Conservation (phyloP, 1,284 basidiomycete species). For the Ceratobasidium theobromae region DNA sequence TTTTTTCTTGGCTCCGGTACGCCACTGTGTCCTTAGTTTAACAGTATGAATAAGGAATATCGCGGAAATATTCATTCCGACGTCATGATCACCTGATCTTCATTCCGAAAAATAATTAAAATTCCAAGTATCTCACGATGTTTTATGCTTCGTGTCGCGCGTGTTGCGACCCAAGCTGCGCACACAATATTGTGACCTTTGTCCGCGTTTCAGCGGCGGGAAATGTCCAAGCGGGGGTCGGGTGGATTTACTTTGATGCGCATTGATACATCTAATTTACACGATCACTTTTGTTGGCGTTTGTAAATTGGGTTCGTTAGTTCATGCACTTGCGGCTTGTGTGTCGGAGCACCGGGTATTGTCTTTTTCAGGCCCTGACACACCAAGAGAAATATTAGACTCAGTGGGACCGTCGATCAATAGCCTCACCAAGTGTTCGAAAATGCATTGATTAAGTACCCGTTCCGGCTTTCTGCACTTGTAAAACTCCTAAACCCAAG, state of each 20-base stretch:
- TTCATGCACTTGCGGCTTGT: constrained; percentile 87
- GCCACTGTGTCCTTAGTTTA: constrained; percentile 27
- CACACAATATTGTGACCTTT: no score
- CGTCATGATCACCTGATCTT: no score
- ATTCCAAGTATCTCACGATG: no score
- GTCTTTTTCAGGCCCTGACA: constrained; percentile 84
- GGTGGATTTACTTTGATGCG: neutral
- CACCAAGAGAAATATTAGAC: constrained; percentile 13
- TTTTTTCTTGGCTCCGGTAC: neutral
- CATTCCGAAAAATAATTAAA: no score
- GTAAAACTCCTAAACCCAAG: constrained; percentile 72
- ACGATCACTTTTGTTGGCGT: constrained; percentile 65
- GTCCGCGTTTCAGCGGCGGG: neutral
- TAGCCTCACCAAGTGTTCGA: constrained; percentile 83
- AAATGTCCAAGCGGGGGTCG: neutral
- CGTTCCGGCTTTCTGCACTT: constrained; percentile 90
- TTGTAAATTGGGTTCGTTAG: constrained; percentile 82
- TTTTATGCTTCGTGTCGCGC: no score
- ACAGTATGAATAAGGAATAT: constrained; percentile 24
- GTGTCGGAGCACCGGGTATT: constrained; percentile 88
- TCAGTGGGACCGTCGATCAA: neutral
- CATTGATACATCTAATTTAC: constrained; percentile 5
- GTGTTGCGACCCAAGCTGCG: neutral
- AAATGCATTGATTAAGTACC: constrained; percentile 91
- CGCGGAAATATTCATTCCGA: no score